Evolutionary conservation across 1,284 basidiomycete genomes (phyloP), one percentile per base, ranked within the genome.

Genomic region (Mycena citricolor): DNA sequence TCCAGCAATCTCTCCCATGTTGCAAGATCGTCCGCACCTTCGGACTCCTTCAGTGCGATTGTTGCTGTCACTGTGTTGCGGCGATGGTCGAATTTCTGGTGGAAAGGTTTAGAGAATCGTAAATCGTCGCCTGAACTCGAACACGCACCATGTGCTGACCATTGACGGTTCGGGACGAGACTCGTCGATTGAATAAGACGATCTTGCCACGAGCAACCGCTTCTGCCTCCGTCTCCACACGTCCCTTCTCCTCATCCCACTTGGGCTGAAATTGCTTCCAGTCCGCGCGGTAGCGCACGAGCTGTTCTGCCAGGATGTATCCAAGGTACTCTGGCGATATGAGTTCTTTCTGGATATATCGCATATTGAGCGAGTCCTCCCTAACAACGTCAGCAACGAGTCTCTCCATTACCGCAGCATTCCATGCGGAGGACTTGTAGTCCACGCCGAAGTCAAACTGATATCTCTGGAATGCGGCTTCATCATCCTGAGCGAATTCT

Each of bases 391-490:
- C 37, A 12, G 43, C 49, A 12, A 51, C 35, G 23, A 51, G 17
- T 31, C 37, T 40, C 20, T 12, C 7, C n/a, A 43, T 51, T 38
- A 46, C 39, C 11, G 37, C 20, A 16, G 40, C 41, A 39, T 51
- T 51, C 44, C 44, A 47, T 14, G 33, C 36, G 17, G 44, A 51
- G 17, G 29, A 16, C 13, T 5, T 30, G 25, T 51, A 51, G 28
- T 45, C 44, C 28, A 37, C 8, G 17, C 30, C 19, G 22, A 47
- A 51, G 30, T 51, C 38, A 44, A 44, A 51, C 33, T 47, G 44
- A 24, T 32, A 38, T 23, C n/a, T 26, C 8, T 34, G 19, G 7
- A 39, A 22, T 26, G 44, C 42, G 37, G 42, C 40, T n/a, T n/a
- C n/a, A n/a, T n/a, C n/a, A n/a, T n/a, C n/a, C 5, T 31, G 14